Evolutionary conservation across 1,284 basidiomycete species (phyloP).

Genomic region (Fomitiporia mediterranea): DNA sequence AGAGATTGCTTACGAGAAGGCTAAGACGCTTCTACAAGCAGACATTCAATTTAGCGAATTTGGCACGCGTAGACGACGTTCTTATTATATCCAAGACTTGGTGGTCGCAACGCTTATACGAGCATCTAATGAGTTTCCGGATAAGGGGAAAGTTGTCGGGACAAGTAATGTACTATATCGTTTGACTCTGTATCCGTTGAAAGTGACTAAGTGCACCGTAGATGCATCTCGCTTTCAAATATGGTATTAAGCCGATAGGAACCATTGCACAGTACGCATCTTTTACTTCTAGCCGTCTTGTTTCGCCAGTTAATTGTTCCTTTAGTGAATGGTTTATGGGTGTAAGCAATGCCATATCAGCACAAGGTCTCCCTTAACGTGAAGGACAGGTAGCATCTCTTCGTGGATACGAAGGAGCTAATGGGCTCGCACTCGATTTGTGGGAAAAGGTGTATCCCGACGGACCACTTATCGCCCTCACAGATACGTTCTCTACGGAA

Average conservation of each 20-base stretch:
- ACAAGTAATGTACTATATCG: conserved; percentile 74
- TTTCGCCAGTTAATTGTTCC: not conserved
- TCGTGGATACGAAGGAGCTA: conserved; percentile 74
- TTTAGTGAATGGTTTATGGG: conserved; percentile 94
- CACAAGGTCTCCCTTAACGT: not conserved
- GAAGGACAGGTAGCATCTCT: conserved; percentile 67
- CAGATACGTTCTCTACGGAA: conserved; percentile 87
- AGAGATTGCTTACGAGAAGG: conserved; percentile 70
- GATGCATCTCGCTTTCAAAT: conserved; percentile 78
- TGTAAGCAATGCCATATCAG: conserved; percentile 36
- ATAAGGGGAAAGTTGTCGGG: conserved; percentile 64
- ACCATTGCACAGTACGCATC: conserved; percentile 84
- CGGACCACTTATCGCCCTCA: conserved; percentile 66
- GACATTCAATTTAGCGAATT: conserved; percentile 88
- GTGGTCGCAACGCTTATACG: conserved; percentile 69
- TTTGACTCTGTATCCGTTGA: no score
- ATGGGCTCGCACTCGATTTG: conserved; percentile 68
- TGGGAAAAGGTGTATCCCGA: conserved; percentile 80
- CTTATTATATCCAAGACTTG: conserved; percentile 74
- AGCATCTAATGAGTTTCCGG: conserved; percentile 51
- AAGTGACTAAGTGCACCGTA: conserved; percentile 29
- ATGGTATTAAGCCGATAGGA: conserved; percentile 66
- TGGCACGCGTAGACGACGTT: conserved; percentile 85
- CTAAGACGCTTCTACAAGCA: conserved; percentile 55
- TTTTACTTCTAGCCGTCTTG: not conserved